Evolutionary conservation across 345 rosid genomes (phyloP).

Genomic region (Eucalyptus camaldulensis): DNA sequence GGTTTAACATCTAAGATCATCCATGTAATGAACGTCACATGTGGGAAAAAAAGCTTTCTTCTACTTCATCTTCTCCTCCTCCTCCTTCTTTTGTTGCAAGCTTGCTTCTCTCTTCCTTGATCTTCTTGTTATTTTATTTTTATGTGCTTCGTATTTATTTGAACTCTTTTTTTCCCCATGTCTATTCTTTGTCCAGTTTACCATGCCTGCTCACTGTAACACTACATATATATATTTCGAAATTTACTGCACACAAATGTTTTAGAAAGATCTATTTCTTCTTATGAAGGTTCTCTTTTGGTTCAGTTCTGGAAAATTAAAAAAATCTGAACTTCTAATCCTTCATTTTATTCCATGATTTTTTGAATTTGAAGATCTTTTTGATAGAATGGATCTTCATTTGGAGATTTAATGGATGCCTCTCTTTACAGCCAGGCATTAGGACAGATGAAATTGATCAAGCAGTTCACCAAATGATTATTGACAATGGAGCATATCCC

Average conservation of each 20-base stretch:
- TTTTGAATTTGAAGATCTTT: background rate
- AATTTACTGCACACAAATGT: background rate
- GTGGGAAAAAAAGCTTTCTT: background rate
- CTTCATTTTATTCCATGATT: background rate
- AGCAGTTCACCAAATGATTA: constrained; percentile 88
- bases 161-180: background rate
- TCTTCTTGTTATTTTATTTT: background rate
- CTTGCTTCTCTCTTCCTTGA: background rate
- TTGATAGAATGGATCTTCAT: background rate
- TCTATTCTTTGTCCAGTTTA: background rate
- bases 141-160: background rate
- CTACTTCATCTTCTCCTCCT: background rate
- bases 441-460: constrained; percentile 84
- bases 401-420: constrained; percentile 1
- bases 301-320: background rate
- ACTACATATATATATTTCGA: background rate
- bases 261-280: background rate
- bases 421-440: constrained; percentile 69
- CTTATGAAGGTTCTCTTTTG: background rate
- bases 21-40: background rate
- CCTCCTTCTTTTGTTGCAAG: background rate
- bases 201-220: background rate
- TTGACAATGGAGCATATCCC: constrained; percentile 93
- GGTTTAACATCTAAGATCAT: background rate
- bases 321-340: background rate